Base-by-base conservation (phyloP, 768 basidiomycete species). In the Collybiopsis luxurians region DNA sequence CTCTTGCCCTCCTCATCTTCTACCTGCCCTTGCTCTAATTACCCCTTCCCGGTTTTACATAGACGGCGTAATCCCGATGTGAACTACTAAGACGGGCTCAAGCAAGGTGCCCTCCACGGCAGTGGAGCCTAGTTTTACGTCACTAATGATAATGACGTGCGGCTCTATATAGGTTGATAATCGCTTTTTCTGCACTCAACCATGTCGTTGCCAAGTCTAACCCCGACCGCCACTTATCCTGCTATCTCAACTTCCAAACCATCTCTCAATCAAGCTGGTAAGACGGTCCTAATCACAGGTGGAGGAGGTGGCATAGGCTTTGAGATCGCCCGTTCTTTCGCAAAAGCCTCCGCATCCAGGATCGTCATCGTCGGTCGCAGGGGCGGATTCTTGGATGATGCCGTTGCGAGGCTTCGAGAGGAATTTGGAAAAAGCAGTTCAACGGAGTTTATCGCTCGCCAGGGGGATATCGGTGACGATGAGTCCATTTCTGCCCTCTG, bases 251-350 rank as follows among this genome's bases (percentile, higher is more conserved):
- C 50, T 21, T 36, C 34, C 10, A 36, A 40, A 10, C 50, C 50
- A 4, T 2, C 36, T 39, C 50, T 51, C 21, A 51, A 26, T 19
- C 36, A 51, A 12, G 21, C 36, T 27, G 50, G 50, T 24, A 39
- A 26, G 4, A 17, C 50, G 21, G 17, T 51, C 13, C 50, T 51
- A 19, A 51, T 51, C 50, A 51, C 50, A 9, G 50, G 50, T 23
- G 50, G 36, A 6, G 36, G 36, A 23, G 24, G 50, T 6, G 50
- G 50, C 13, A 40, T 51, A 36, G 50, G 38, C 4, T 51, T 51
- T n/a, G 50, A 51, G 10, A 51, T 51, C 6, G 50, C 50, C 7
- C 50, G 50, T 4, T 40, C 36, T n/a, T 51, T 51, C 23, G 50
- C 50, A 4, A 51, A 39, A 36, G 50, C 36, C 21, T 12, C 19